A percentile compares a stretch with the other conserved stretches of the same genome.
Evolutionary conservation across 139 green algal species (phyloP).

Genomic region (Pycnococcus provasolii): DNA sequence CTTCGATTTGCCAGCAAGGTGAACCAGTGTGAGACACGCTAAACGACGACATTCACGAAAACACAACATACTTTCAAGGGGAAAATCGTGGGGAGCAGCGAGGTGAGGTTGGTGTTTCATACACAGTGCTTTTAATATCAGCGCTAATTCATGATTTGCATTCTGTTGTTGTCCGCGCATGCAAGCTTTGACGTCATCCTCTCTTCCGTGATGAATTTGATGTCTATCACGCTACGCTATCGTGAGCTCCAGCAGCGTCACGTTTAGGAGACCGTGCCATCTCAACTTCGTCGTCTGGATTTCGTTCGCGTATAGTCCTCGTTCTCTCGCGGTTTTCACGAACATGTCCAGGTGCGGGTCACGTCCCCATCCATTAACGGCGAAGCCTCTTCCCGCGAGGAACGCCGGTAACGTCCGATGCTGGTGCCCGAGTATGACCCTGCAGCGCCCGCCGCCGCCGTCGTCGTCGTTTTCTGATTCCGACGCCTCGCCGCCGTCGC

Average conservation of each 20-base stretch:
- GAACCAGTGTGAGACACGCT: constrained; percentile 29
- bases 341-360: constrained; percentile 11
- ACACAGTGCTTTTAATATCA: too few relatives aligned
- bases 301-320: neutral
- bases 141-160: too few relatives aligned
- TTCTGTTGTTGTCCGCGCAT: too few relatives aligned
- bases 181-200: too few relatives aligned
- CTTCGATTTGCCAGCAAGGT: constrained; percentile 78
- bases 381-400: constrained; percentile 1
- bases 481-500: neutral
- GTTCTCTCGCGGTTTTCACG: neutral
- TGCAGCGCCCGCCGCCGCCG: neutral
- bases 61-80: too few relatives aligned
- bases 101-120: too few relatives aligned
- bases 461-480: neutral
- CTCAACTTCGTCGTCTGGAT: neutral
- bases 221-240: too few relatives aligned
- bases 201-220: too few relatives aligned
- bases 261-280: constrained; percentile 7
- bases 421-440: constrained; percentile 17
- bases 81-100: too few relatives aligned
- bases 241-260: neutral
- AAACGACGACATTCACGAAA: too few relatives aligned
- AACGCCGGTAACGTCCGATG: constrained; percentile 6
- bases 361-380: neutral